Evolutionary conservation across 257 asterid genomes (phyloP), one percentile per base, ranked within the genome.

Genomic region (Knoxia roxburghii): DNA sequence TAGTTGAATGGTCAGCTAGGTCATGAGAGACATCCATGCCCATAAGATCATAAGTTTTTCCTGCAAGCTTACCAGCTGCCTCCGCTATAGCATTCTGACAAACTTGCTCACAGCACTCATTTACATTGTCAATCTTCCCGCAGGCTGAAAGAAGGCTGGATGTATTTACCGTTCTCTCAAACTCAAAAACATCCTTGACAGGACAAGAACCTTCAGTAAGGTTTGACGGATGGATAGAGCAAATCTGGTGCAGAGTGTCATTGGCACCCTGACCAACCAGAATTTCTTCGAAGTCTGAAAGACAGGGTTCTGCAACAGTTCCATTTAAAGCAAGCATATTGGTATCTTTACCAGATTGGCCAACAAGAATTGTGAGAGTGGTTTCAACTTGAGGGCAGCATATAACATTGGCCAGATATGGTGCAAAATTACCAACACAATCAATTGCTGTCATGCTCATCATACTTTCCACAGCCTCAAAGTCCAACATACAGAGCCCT

Each of bases 311-410:
- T 33, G 99, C 91, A 13, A 71, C 76, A 12, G 87, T 80, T 66
- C 85, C 83, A 35, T 90, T 94, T 62, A 94, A 74, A 55, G 96
- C 86, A 70, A 94, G 97, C 26, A 75, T 67, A 71, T 80, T 76
- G 50, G 93, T 83, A 21, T 74, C 43, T 76, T 84, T 90, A 77
- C 99, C 90, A 45, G 89, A 83, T 69, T 79, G 96, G 15, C 99
- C 96, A 27, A 90, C 73, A 70, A 94, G 95, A 79, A 90, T 79
- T 61, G 79, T 81, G 71, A 94, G 76, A 2, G 96, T 89, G 58
- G 97, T 89, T 81, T 94, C 99, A 69, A 88, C 84, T 77, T 94
- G 99, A 0, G 99, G 99, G 74, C 99, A 94, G 78, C 99, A 94
- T 57, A 90, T 89, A 17, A 91, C 97, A 51, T 90, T 90, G 21